These are phyloP conservation scores for Phytophthora crassamura DNA, from an alignment of 352 stramenopile species.

Conservation along the genomic window DNA sequence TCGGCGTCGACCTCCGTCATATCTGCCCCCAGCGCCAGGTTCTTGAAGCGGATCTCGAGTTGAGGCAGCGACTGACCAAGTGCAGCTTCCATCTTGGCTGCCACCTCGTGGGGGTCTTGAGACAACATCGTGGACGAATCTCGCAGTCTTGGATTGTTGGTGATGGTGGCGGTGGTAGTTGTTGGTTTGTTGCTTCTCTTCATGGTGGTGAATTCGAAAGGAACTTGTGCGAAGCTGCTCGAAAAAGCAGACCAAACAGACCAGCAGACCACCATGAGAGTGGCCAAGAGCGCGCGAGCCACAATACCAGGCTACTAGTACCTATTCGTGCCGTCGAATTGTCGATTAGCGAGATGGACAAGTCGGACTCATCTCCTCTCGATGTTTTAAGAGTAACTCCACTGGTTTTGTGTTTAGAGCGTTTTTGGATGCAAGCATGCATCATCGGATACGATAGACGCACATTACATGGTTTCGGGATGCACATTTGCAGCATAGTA, in stretches of 20 bases:
- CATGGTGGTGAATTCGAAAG: conserved; percentile 15
- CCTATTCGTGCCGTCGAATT: conserved; percentile 9
- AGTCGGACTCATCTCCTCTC: too few relatives aligned
- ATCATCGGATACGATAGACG: too few relatives aligned
- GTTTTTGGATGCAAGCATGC: too few relatives aligned
- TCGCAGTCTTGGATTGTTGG: background rate
- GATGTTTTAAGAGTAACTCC: too few relatives aligned
- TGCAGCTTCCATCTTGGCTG: conserved; percentile 19
- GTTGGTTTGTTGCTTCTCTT: background rate
- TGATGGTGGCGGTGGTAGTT: too few relatives aligned
- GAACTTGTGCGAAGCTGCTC: background rate
- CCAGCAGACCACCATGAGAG: background rate
- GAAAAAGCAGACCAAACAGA: background rate
- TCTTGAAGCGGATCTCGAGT: conserved; percentile 34
- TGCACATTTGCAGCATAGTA: too few relatives aligned
- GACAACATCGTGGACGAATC: background rate
- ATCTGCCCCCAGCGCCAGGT: conserved; percentile 33
- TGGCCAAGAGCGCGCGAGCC: background rate
- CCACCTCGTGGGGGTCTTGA: too few relatives aligned
- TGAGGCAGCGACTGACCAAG: conserved; percentile 5
- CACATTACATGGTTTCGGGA: too few relatives aligned
- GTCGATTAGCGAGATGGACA: too few relatives aligned
- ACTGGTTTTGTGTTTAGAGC: too few relatives aligned
- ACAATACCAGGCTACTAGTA: background rate
- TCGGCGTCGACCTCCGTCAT: conserved; percentile 20